Conservation (phyloP, 495 filamentous ascomycete genomes). For the Podospora pseudoanserina region DNA sequence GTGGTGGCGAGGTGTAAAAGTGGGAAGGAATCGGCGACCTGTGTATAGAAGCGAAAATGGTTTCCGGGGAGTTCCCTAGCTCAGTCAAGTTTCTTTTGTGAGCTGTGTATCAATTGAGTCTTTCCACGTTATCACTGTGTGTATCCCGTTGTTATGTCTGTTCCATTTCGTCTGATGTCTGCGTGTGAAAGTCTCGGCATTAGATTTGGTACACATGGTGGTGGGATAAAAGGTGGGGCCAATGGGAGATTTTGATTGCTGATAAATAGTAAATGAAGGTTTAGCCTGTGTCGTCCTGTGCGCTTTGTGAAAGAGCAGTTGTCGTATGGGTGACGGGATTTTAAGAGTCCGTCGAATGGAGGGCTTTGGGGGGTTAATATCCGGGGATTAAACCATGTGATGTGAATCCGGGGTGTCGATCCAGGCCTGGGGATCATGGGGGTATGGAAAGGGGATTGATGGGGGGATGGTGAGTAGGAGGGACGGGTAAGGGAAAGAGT, state of each 20-base stretch:
- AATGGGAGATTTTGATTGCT: not conserved
- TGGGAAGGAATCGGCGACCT: conserved; percentile 31
- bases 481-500: conserved; percentile 4
- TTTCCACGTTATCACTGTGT: conserved; percentile 8
- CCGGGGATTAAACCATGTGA: not conserved
- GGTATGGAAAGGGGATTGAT: not conserved
- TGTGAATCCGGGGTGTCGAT: not conserved
- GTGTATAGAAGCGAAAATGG: conserved; percentile 39
- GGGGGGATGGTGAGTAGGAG: not conserved
- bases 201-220: not conserved
- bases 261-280: conserved; percentile 4
- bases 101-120: conserved; percentile 43
- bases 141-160: not conserved
- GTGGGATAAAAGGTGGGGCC: not conserved
- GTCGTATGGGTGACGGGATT: not conserved
- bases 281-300: conserved; percentile 1
- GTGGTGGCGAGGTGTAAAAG: conserved; percentile 37
- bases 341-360: not conserved
- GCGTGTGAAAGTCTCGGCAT: conserved; percentile 7
- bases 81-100: conserved; percentile 40
- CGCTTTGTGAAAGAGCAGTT: not conserved
- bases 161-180: not conserved
- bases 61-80: conserved; percentile 32
- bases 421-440: not conserved
- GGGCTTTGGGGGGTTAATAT: conserved; percentile 4